Base-by-base conservation (phyloP, 768 basidiomycete species). In the Suillus occidentalis region DNA sequence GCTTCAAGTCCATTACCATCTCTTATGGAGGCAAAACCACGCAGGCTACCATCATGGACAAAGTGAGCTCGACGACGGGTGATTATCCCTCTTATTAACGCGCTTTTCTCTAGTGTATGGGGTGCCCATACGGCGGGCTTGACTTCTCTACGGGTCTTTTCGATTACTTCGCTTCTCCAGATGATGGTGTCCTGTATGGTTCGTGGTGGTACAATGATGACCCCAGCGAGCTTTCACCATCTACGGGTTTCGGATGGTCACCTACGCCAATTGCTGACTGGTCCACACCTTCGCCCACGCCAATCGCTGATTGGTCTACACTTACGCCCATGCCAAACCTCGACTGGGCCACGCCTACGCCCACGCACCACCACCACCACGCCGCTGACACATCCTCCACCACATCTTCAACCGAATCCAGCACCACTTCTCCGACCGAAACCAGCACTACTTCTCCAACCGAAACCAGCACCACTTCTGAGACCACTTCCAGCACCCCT, bases 61-160 rank as follows among this genome's bases (percentile, higher is more conserved):
- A 82, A 84, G 89, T 87, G 52, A 66, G 72, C 39, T 7, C 3
- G 5, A 39, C 4, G 40, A 8, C 36, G 18, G 16, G 8, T 14
- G 14, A 37, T 58, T 7, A 20, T 14, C 34, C 22, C 6, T 40
- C 57, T 31, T 18, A 1, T 60, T 71, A 3, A 67, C 22, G 36
- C 28, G 43, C 20, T 63, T 39, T 53, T 50, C 37, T 45, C 60
- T 70, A 90, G 84, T 91, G 90, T 71, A 85, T 86, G 45, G 83
- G 82, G 25, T 93, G 91, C 72, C 84, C 85, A 16, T 83, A 77
- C 64, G 84, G 83, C 55, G 90, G 85, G 42, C 84, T 93, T 34
- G 92, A 94, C 74, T 77, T 92, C 39, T 87, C 87, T 31, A 73
- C 77, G n/a, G 86, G 87, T 50, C 80, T 93, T 57, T 93, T 94